A percentile compares a stretch with the other conserved stretches of the same genome.
Evolutionary conservation across 2,329 filamentous ascomycete genomes (phyloP).

Genomic region (Herpotrichia juniperi): DNA sequence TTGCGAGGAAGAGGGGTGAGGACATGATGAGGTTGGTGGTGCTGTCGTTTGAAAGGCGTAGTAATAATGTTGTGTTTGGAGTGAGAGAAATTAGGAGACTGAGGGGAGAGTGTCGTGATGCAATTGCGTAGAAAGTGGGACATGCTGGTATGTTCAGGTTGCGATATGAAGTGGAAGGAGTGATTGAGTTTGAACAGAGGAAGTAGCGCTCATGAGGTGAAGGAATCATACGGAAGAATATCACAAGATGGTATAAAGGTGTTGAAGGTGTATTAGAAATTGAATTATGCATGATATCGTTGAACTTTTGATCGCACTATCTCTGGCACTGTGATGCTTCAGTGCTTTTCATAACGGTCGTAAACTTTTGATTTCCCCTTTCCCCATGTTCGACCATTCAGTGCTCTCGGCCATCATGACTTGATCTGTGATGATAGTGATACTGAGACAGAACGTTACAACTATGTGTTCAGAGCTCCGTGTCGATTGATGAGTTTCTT

Average conservation of each 20-base stretch:
- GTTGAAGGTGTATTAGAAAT: not conserved
- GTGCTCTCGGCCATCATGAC: too few species aligned
- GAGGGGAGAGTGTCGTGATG: not conserved
- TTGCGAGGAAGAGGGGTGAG: slow-evolving; percentile 23
- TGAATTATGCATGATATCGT: not conserved
- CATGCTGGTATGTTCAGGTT: too few species aligned
- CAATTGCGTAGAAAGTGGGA: not conserved
- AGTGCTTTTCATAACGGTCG: not conserved
- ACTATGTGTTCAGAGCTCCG: not conserved
- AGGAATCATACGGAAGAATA: too few species aligned
- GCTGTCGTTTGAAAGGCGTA: not conserved
- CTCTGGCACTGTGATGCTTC: not conserved
- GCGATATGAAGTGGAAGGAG: too few species aligned
- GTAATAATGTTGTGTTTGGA: not conserved
- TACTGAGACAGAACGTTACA: not conserved
- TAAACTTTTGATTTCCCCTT: too few species aligned
- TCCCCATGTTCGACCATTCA: too few species aligned
- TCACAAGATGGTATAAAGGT: too few species aligned
- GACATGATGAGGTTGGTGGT: not conserved
- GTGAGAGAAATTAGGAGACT: not conserved
- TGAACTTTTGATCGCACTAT: not conserved
- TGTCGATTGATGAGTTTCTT: not conserved
- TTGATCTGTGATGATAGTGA: not conserved
- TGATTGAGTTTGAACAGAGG: too few species aligned
- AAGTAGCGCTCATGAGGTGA: too few species aligned